A percentile compares a stretch with the other conserved stretches of the same genome.
These are phyloP conservation scores for Thermochaetoides thermophila DNA, from an alignment of 495 filamentous ascomycete genomes.

Conservation along the genomic window DNA sequence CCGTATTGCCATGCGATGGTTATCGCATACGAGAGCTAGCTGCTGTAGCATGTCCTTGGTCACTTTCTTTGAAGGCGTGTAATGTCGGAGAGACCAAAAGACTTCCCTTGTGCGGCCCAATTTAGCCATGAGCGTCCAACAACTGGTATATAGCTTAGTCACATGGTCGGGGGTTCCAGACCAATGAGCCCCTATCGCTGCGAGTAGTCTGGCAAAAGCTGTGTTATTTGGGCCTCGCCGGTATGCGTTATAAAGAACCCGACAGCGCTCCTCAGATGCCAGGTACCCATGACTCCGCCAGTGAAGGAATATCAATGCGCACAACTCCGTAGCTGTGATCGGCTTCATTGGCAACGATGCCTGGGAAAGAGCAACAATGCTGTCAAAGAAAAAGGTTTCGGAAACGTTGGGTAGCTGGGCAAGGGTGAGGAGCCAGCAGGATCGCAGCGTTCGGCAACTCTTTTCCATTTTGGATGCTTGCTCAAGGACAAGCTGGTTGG, in stretches of 20 bases:
- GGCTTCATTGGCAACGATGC: neutral
- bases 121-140: slow-evolving; percentile 10
- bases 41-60: slow-evolving; percentile 1
- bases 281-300: slow-evolving; percentile 17
- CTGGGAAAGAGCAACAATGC: slow-evolving; percentile 2
- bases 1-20: slow-evolving; percentile 9
- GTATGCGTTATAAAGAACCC: neutral
- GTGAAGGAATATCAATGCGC: slow-evolving; percentile 13
- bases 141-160: slow-evolving; percentile 7
- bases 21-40: slow-evolving; percentile 2
- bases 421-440: slow-evolving; percentile 17
- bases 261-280: too few relatives aligned
- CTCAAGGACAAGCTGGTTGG: slow-evolving; percentile 5
- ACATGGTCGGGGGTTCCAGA: too few relatives aligned
- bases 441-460: slow-evolving; percentile 3
- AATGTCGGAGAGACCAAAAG: slow-evolving; percentile 7
- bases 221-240: too few relatives aligned
- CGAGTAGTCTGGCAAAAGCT: too few relatives aligned
- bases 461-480: neutral
- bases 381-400: slow-evolving; percentile 7
- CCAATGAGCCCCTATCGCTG: too few relatives aligned
- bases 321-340: slow-evolving; percentile 10
- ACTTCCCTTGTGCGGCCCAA: slow-evolving; percentile 8
- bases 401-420: slow-evolving; percentile 12
- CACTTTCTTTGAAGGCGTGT: too few relatives aligned